phyloP scores from a whole-genome alignment of 2,329 filamentous ascomycete species.

The Sclerotinia glacialis region DNA sequence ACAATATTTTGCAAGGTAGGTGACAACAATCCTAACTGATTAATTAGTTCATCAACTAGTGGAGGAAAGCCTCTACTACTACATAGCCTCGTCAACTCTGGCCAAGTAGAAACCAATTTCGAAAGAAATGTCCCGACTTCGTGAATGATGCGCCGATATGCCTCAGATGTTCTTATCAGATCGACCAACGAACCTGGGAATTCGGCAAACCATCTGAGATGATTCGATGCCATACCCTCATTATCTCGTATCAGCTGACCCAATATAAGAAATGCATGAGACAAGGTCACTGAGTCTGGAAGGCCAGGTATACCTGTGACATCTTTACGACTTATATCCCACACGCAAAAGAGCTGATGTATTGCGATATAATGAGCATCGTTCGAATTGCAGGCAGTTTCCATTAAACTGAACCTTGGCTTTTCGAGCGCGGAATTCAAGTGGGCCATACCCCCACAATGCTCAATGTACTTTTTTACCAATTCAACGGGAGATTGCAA shows the following conservation, averaged over 20 bases:
- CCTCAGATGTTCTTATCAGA: constrained; percentile 36
- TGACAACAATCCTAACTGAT: constrained; percentile 50
- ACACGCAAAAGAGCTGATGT: constrained; percentile 63
- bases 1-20: constrained; percentile 52
- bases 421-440: constrained; percentile 42
- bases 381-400: constrained; percentile 51
- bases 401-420: constrained; percentile 54
- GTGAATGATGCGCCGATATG: constrained; percentile 37
- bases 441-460: constrained; percentile 30
- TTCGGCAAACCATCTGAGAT: constrained; percentile 46
- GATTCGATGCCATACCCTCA: constrained; percentile 40
- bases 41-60: constrained; percentile 54
- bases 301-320: constrained; percentile 41
- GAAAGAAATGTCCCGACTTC: constrained; percentile 47
- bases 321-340: constrained; percentile 40
- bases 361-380: constrained; percentile 64
- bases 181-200: constrained; percentile 46
- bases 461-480: constrained; percentile 34
- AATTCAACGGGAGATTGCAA: constrained; percentile 30
- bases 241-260: constrained; percentile 48
- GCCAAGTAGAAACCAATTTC: constrained; percentile 46
- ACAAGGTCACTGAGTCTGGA: constrained; percentile 29
- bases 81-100: constrained; percentile 41
- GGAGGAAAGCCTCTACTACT: constrained; percentile 49
- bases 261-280: constrained; percentile 41